Base-by-base conservation (phyloP, 352 stramenopile genomes). In the Pythium grandisporangium region DNA sequence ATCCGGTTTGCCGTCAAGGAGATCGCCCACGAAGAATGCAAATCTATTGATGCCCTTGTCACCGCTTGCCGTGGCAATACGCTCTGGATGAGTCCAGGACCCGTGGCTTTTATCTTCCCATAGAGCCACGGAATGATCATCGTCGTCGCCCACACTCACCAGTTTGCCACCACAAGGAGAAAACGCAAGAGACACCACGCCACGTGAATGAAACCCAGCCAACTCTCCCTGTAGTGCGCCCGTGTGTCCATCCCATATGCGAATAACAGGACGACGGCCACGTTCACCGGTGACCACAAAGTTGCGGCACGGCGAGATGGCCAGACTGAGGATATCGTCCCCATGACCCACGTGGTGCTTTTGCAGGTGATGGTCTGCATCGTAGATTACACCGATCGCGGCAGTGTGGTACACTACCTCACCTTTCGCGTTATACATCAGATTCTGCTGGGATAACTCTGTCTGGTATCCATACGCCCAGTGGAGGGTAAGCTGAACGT, bases 351-450 rank as follows among this genome's bases (percentile, higher is more conserved):
- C 16, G 33, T 94, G 80, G 30, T 93, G 79, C 44, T 69, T 79
- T 52, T 96, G 87, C 6, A 84, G 37, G 53, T 90, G 75, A 33
- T 76, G 65, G 6, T 63, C 36, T 1, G 61, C 58, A 46, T 95
- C 67, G 38, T 84, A 89, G 16, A 93, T 82, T 24, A 96, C 68
- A 6, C 82, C 84, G 1, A 96, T 70, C 1, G 83, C 79, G 2
- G 86, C 86, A 0, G 83, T 92, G 48, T 90, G 80, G 54, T 95
- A 96, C 30, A 94, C 77, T 21, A 96, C 74, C 42, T 89, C 70
- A 21, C 72, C 69, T 16, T 72, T 48, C 5, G 55, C 49, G 25
- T 88, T 91, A 55, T 86, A 87, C 11, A 66, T 44, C 5, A 95
- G 46, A 39, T 95, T 95, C 26, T 93, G 85, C n/a, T 70, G 58